Evolutionary conservation across 1,284 basidiomycete genomes (phyloP).

Genomic region (Apiotrichum porosum): DNA sequence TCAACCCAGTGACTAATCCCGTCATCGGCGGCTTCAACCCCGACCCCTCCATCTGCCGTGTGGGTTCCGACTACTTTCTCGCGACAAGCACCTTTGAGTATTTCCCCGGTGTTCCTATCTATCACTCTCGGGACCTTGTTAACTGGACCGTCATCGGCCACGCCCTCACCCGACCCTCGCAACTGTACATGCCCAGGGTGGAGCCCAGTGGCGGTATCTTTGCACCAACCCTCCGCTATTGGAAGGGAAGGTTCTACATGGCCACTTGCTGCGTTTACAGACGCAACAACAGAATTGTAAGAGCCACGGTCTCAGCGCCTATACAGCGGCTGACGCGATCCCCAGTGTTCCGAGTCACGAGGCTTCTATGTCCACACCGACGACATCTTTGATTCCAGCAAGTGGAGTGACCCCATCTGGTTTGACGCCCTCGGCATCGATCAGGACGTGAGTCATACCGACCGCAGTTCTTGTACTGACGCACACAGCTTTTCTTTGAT

Average conservation of each 20-base stretch:
- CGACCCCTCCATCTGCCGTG: conserved; percentile 20
- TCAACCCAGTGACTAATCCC: too few species aligned
- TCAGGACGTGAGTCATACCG: conserved; percentile 19
- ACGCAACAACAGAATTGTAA: background rate
- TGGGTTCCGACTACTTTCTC: conserved; percentile 18
- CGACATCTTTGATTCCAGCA: conserved; percentile 22
- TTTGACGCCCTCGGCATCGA: conserved; percentile 25
- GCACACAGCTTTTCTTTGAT: conserved; percentile 24
- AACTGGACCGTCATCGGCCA: conserved; percentile 32
- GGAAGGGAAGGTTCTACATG: conserved; percentile 28
- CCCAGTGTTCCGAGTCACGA: background rate
- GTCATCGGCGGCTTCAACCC: conserved; percentile 27
- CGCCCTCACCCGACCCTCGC: conserved; percentile 21
- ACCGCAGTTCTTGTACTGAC: background rate
- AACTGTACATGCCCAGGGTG: conserved; percentile 22
- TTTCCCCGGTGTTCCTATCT: conserved; percentile 32
- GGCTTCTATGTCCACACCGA: conserved; percentile 31
- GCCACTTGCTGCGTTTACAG: conserved; percentile 3
- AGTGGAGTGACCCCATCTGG: conserved; percentile 24
- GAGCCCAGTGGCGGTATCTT: conserved; percentile 23
- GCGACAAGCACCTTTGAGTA: conserved; percentile 29
- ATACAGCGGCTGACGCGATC: too few species aligned
- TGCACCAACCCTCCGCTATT: conserved; percentile 26
- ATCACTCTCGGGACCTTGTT: conserved; percentile 23
- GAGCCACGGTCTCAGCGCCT: too few species aligned